Base-by-base conservation (phyloP, 2,329 filamentous ascomycete genomes). In the Aspergillus texensis region DNA sequence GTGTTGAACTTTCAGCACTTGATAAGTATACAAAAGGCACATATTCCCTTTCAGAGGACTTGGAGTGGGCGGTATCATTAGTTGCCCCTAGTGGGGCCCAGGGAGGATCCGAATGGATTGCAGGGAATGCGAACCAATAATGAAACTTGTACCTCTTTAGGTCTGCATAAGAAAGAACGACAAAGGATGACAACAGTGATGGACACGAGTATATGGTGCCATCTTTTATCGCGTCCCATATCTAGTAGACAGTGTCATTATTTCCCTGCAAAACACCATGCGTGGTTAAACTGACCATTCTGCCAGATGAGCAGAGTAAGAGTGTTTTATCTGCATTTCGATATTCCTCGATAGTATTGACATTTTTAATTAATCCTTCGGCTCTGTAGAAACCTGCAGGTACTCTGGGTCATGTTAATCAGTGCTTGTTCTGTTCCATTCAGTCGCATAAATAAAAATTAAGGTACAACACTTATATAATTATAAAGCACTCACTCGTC, bases 111-210 rank as follows among this genome's bases (percentile, higher is more conserved):
- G 94, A 96, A 75, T 96, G 94, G 52, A 99, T 84, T 19, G 94
- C 93, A 1, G 95, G 95, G 73, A 96, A 99, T 6, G 91, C 94
- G 78, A 98, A 98, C 89, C 96, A 96, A 80, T 98, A 98, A n/a
- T 91, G 93, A 76, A 98, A 97, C 67, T 90, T 92, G 81, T 98
- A 98, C 75, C 96, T 97, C 78, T 99, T 99, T 39, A 99, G 85
- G 75, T 99, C 94, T 66, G 95, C 94, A 76, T 92, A 99, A 19
- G 93, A 97, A 53, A 98, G 88, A 63, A 96, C 88, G 30, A 92
- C 86, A 77, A 97, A 98, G 8, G 92, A 95, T 5, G 93, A 89
- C 21, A 99, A 88, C 2, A 98, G 85, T 5, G 94, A 97, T 2
- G 95, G 95, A 57, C 94, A 92, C 11, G 93, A 95, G 80, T 96